Conservation (phyloP, 1,284 basidiomycete species). For the Hypsizygus ulmarius region DNA sequence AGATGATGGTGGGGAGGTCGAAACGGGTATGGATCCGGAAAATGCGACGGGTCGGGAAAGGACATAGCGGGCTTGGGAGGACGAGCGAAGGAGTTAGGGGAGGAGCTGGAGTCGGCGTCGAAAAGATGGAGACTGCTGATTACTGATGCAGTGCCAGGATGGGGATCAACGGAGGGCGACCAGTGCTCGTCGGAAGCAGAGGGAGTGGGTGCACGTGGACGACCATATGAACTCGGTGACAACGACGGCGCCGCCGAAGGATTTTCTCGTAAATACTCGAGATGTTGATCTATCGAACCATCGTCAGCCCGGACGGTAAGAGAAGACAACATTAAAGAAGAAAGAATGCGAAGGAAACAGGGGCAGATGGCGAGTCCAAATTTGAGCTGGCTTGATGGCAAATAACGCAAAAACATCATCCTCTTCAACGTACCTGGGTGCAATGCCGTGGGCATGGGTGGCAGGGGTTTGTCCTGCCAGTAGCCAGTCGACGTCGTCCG, state of each 20-base stretch:
- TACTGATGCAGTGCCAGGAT: constrained; percentile 17
- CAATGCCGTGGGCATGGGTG: constrained; percentile 25
- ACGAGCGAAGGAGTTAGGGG: constrained; percentile 38
- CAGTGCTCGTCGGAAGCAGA: constrained; percentile 23
- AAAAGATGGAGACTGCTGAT: constrained; percentile 11
- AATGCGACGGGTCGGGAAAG: constrained; percentile 62
- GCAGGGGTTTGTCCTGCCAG: constrained; percentile 28
- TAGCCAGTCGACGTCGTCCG: constrained; percentile 8
- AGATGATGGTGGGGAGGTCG: constrained; percentile 43
- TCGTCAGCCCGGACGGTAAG: constrained; percentile 8
- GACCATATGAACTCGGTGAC: constrained; percentile 26
- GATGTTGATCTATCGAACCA: constrained; percentile 20
- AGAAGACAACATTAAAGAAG: constrained; percentile 7
- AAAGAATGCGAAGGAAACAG: constrained; percentile 4
- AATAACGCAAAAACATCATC: constrained; percentile 7
- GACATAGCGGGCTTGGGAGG: constrained; percentile 43
- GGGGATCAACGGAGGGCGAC: constrained; percentile 19
- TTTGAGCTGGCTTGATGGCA: neutral
- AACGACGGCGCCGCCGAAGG: constrained; percentile 30
- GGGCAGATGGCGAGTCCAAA: neutral
- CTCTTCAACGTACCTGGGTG: constrained; percentile 11
- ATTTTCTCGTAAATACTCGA: constrained; percentile 23
- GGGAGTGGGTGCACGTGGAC: constrained; percentile 33
- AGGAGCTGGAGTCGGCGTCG: constrained; percentile 17
- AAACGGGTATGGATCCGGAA: constrained; percentile 52